These are phyloP conservation scores for Dipteronia dyeriana DNA, from an alignment of 345 rosid species.

Conservation along the genomic window DNA sequence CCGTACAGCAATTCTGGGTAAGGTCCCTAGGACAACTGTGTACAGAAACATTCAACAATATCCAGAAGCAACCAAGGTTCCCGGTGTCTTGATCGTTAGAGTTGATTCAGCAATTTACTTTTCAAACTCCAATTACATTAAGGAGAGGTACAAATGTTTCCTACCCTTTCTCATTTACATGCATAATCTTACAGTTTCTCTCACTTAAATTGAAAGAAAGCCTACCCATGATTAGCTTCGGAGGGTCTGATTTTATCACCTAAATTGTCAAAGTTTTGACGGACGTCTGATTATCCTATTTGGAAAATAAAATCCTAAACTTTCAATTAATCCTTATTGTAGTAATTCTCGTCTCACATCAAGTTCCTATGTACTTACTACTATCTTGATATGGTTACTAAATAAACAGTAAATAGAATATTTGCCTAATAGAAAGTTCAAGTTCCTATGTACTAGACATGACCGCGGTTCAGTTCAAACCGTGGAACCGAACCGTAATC, in stretches of 20 bases:
- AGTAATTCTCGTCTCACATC: no score
- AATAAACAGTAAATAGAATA: no score
- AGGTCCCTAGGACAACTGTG: conserved; percentile 73
- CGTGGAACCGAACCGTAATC: no score
- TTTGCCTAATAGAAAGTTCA: no score
- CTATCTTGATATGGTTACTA: neutral
- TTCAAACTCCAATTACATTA: conserved; percentile 90
- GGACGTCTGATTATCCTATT: neutral
- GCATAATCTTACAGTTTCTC: neutral
- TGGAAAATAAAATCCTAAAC: neutral
- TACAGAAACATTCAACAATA: conserved; percentile 86
- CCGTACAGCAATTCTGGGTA: conserved; percentile 84
- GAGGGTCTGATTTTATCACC: no score
- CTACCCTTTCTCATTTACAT: neutral
- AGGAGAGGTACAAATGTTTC: conserved; percentile 59
- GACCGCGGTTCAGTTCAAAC: no score
- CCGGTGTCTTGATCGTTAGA: conserved; percentile 74
- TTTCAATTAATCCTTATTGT: no score
- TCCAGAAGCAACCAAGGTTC: conserved; percentile 84
- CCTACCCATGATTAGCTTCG: neutral
- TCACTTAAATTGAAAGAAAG: neutral
- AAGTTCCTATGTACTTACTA: neutral
- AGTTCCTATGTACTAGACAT: no score
- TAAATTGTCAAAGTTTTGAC: no score
- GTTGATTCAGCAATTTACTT: conserved; percentile 97